Conservation (phyloP, 2,329 filamentous ascomycete genomes). For the Fusarium cyanostomum region DNA sequence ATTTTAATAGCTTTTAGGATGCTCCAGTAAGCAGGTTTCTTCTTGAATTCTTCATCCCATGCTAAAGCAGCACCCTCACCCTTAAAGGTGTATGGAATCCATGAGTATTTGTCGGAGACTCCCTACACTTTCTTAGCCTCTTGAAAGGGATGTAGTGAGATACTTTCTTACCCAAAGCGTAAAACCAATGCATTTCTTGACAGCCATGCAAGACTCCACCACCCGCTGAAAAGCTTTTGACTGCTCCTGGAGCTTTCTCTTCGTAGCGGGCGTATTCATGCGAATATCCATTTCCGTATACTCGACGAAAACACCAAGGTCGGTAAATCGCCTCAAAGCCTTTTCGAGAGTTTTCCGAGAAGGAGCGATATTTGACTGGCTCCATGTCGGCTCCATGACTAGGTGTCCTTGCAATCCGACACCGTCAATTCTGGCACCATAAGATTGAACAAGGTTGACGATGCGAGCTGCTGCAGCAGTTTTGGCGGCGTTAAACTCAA, state of each 20-base stretch:
- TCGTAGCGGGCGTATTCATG: conserved; percentile 51
- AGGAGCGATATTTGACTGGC: conserved; percentile 47
- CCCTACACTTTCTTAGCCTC: conserved; percentile 28
- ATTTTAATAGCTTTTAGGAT: conserved; percentile 7
- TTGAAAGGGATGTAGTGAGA: neutral
- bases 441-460: conserved; percentile 45
- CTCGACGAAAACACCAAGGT: conserved; percentile 58
- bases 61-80: conserved; percentile 35
- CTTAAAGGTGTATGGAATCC: conserved; percentile 35
- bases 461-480: conserved; percentile 46
- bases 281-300: conserved; percentile 64
- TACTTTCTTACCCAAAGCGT: conserved; percentile 41
- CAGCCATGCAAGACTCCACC: conserved; percentile 40
- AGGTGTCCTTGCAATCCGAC: conserved; percentile 63
- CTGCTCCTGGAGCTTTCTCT: conserved; percentile 52
- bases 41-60: conserved; percentile 25
- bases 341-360: conserved; percentile 41
- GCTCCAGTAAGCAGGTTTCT: conserved; percentile 19
- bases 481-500: conserved; percentile 54
- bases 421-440: conserved; percentile 59
- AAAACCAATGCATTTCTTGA: conserved; percentile 42
- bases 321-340: conserved; percentile 54
- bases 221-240: conserved; percentile 51
- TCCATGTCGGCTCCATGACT: conserved; percentile 50
- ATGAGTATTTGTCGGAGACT: conserved; percentile 40